These are phyloP conservation scores for Arctium minus DNA, from an alignment of 129 eudicot genomes.

Conservation along the genomic window DNA sequence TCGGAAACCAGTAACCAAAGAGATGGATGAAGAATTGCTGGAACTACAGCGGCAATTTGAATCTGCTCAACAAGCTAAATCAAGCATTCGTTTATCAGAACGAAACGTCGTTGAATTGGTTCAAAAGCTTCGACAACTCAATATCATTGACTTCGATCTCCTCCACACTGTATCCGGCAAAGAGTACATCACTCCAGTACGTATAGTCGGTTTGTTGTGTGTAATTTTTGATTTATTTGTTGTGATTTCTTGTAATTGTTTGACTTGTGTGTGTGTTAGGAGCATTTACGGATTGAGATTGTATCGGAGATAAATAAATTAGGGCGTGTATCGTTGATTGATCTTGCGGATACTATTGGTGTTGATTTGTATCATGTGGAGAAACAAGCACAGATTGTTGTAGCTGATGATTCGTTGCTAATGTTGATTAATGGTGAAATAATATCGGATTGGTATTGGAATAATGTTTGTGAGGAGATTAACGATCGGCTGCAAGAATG, in stretches of 20 bases:
- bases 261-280: slow-evolving; percentile 37
- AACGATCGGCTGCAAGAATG: slow-evolving; percentile 94
- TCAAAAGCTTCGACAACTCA: slow-evolving; percentile 81
- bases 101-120: slow-evolving; percentile 97
- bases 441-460: slow-evolving; percentile 79
- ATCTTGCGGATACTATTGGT: slow-evolving; percentile 70
- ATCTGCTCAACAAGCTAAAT: slow-evolving; percentile 89
- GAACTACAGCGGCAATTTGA: slow-evolving; percentile 89
- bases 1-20: background rate
- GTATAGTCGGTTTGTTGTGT: background rate
- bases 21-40: slow-evolving; percentile 86
- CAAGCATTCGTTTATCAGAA: slow-evolving; percentile 89
- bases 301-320: slow-evolving; percentile 55
- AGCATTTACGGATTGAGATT: slow-evolving; percentile 74
- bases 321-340: slow-evolving; percentile 92
- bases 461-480: slow-evolving; percentile 75
- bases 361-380: slow-evolving; percentile 97
- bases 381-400: slow-evolving; percentile 73
- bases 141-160: slow-evolving; percentile 87
- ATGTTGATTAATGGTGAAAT: slow-evolving; percentile 88
- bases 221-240: background rate
- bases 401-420: slow-evolving; percentile 54
- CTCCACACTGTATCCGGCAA: slow-evolving; percentile 98
- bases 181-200: slow-evolving; percentile 96
- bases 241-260: slow-evolving; percentile 10